Evolutionary conservation across 192 early-diverging fungal genomes (phyloP), one percentile per base, ranked within the genome.

Genomic region (Coemansia sp.): DNA sequence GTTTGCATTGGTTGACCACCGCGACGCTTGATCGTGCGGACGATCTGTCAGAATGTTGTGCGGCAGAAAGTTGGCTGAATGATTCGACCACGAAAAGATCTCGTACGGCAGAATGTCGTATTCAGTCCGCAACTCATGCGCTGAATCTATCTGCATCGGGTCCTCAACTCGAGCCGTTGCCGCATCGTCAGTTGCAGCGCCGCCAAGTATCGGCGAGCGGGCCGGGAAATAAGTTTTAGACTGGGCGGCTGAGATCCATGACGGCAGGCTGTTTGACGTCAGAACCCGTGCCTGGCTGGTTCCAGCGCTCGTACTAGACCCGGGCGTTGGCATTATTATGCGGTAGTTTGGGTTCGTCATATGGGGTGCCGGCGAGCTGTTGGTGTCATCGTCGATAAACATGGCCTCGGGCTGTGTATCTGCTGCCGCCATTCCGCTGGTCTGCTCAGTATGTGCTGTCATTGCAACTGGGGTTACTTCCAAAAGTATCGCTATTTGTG

Each of bases 1-100:
- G 77, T 94, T 92, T 31, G 80, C 81, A 17, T 84, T 88, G 36
- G 86, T 87, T 28, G 94, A 91, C 96, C 96, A 98, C 26, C 96
- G 84, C 23, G 94, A 97, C 2, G 84, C 72, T 76, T 97, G 93
- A 66, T 98, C 94, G 52, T 84, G 82, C 23, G 96, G 96, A 24
- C 86, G 88, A 77, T 93, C 88, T 21, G 83, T 82, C 53, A 83
- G 74, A 66, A 98, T 93, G 76, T 96, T 86, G 58, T 84, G 84
- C 37, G 96, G 94, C 56, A 92, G 84, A 73, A 93, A 98, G 49
- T 77, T 82, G 1, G 93, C 89, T 2, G 91, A 88, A 57, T 96
- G 88, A 25, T 88, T 92, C 2, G 92, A 94, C 82, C 85, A 93
- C 3, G 84, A 67, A 60, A 88, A 80, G 24, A 93, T 85, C 24